Percentiles rank a stretch among this genome's conserved stretches.
These are phyloP conservation scores for Vitellaria paradoxa DNA, from an alignment of 179 eudicot species.

Conservation along the genomic window DNA sequence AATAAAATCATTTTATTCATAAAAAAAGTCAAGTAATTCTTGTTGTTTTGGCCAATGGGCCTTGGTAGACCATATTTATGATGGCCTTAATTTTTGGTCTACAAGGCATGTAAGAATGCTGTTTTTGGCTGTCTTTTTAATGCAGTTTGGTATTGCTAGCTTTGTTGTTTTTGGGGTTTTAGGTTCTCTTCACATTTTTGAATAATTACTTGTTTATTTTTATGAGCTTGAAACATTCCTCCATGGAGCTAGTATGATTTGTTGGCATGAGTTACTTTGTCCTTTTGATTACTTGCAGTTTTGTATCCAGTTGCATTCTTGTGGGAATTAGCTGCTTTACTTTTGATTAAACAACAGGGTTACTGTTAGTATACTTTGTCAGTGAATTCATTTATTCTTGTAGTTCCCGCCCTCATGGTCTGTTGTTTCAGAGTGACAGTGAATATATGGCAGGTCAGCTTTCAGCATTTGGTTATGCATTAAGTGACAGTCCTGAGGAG, in stretches of 20 bases:
- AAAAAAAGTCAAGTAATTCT: too few relatives aligned
- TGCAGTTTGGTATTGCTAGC: background rate
- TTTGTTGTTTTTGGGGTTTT: background rate
- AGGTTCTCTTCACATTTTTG: background rate
- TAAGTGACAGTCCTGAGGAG: slow-evolving; percentile 74
- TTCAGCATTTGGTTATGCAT: slow-evolving; percentile 82
- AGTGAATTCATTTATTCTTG: background rate
- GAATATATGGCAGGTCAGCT: slow-evolving; percentile 99
- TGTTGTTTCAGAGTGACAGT: slow-evolving; percentile 80
- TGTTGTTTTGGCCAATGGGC: background rate
- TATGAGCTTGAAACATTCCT: too few relatives aligned
- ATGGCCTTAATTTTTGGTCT: background rate
- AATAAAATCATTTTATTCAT: too few relatives aligned
- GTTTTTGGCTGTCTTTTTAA: background rate
- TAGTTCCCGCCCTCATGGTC: background rate
- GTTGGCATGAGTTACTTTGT: background rate
- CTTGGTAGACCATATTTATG: background rate
- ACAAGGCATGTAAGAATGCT: background rate
- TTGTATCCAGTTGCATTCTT: background rate
- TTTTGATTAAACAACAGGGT: background rate
- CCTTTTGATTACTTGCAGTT: background rate
- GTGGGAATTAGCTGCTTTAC: background rate
- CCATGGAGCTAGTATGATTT: background rate
- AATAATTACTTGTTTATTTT: background rate
- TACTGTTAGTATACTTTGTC: background rate